These are phyloP conservation scores for Cryphonectria carpinicola DNA, from an alignment of 2,329 filamentous ascomycete genomes.

Conservation along the genomic window DNA sequence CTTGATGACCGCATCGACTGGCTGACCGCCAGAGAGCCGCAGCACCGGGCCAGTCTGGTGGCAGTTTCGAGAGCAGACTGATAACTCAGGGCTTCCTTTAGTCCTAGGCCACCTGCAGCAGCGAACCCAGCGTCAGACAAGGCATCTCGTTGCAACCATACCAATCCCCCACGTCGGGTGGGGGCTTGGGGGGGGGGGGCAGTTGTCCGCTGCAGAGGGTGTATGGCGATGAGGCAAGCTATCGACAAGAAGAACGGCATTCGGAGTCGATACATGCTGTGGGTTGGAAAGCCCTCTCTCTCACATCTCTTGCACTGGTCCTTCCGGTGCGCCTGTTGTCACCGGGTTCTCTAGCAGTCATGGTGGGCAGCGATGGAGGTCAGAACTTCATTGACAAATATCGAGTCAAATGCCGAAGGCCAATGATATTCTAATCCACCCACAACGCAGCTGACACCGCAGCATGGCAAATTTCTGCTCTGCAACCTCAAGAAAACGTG, in stretches of 20 bases:
- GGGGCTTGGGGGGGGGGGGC: background rate
- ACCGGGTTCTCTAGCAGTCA: background rate
- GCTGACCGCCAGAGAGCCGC: constrained; percentile 10
- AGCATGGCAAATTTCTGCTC: background rate
- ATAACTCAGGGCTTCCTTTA: background rate
- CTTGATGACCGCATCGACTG: background rate
- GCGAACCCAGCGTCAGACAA: background rate
- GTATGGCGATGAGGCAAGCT: background rate
- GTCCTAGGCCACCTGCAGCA: background rate
- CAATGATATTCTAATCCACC: background rate
- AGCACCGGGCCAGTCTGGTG: background rate
- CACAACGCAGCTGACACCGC: background rate
- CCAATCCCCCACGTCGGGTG: background rate
- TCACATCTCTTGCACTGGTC: background rate
- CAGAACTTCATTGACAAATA: background rate
- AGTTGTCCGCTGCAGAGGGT: background rate
- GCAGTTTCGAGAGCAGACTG: background rate
- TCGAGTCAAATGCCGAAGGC: constrained; percentile 11
- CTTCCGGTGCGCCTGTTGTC: background rate
- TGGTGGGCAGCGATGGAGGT: background rate
- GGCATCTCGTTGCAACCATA: background rate
- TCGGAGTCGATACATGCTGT: background rate
- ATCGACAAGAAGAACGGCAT: background rate
- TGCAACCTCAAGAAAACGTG: background rate
- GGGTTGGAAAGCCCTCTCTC: background rate